Percentiles rank a stretch among this genome's conserved stretches.
phyloP scores from a whole-genome alignment of 768 basidiomycete genomes.

The Pulveroboletus sp. region DNA sequence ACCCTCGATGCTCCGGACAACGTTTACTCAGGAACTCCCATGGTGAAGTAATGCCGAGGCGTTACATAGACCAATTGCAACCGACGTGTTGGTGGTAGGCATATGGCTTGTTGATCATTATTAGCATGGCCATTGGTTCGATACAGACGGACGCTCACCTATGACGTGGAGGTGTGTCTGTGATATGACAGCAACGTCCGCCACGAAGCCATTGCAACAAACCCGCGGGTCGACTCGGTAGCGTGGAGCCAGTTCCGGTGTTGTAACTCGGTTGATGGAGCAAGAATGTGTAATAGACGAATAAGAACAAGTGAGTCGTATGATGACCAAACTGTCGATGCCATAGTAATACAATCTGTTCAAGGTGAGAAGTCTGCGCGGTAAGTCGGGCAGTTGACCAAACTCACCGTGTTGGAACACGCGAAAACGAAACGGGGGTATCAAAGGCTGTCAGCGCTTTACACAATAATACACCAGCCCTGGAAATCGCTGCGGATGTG shows the following conservation, averaged over 20 bases:
- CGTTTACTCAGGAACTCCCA: background rate
- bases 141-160: slow-evolving; percentile 10
- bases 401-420: background rate
- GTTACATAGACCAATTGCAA: slow-evolving; percentile 19
- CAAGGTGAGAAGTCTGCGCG: background rate
- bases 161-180: slow-evolving; percentile 29
- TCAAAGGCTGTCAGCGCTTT: background rate
- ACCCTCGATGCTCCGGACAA: background rate
- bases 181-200: slow-evolving; percentile 7
- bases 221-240: slow-evolving; percentile 3
- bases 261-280: background rate
- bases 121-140: background rate
- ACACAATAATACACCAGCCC: slow-evolving; percentile 3
- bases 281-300: slow-evolving; percentile 4
- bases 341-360: slow-evolving; percentile 2
- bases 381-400: background rate
- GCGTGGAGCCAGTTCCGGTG: background rate
- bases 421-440: background rate
- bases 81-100: too few species aligned
- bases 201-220: slow-evolving; percentile 2
- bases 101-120: slow-evolving; percentile 46
- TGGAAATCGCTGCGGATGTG: background rate
- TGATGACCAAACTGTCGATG: slow-evolving; percentile 4
- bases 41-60: background rate
- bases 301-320: slow-evolving; percentile 7